A percentile compares a stretch with the other conserved stretches of the same genome.
Conservation (phyloP, 2,329 filamentous ascomycete species). For the Neopestalotiopsis clavispora region DNA sequence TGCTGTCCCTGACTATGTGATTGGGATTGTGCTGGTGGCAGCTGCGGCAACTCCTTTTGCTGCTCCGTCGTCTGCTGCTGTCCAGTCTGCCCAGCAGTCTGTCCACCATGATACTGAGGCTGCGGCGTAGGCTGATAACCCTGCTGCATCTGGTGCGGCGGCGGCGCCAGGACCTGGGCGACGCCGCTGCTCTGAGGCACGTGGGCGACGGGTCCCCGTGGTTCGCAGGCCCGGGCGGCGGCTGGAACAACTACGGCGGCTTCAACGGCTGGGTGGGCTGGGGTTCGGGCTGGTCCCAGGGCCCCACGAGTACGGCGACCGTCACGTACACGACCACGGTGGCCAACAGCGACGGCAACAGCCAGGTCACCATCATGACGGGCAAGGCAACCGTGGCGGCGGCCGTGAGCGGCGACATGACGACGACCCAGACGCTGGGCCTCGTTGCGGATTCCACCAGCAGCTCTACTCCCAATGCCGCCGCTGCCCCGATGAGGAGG, state of each 20-base stretch:
- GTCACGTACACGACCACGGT: slow-evolving; percentile 40
- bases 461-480: slow-evolving; percentile 14
- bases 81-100: background rate
- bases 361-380: slow-evolving; percentile 30
- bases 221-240: slow-evolving; percentile 43
- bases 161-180: slow-evolving; percentile 16
- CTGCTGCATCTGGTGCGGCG: slow-evolving; percentile 10
- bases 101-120: slow-evolving; percentile 14
- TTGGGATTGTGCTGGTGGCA: background rate
- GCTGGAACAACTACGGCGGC: slow-evolving; percentile 39
- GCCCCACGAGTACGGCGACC: slow-evolving; percentile 38
- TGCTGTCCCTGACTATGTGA: background rate
- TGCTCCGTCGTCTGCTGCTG: background rate
- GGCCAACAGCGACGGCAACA: slow-evolving; percentile 23
- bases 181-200: slow-evolving; percentile 17
- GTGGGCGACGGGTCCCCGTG: slow-evolving; percentile 45
- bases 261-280: slow-evolving; percentile 46
- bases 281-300: slow-evolving; percentile 46
- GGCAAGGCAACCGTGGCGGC: slow-evolving; percentile 33
- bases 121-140: slow-evolving; percentile 17
- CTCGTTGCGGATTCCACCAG: slow-evolving; percentile 19
- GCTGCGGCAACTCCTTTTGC: too few species aligned
- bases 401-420: slow-evolving; percentile 39
- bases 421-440: slow-evolving; percentile 33
- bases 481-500: background rate